Evolutionary conservation across 441 rosid species (phyloP).

Genomic region (Populus hybrid): DNA sequence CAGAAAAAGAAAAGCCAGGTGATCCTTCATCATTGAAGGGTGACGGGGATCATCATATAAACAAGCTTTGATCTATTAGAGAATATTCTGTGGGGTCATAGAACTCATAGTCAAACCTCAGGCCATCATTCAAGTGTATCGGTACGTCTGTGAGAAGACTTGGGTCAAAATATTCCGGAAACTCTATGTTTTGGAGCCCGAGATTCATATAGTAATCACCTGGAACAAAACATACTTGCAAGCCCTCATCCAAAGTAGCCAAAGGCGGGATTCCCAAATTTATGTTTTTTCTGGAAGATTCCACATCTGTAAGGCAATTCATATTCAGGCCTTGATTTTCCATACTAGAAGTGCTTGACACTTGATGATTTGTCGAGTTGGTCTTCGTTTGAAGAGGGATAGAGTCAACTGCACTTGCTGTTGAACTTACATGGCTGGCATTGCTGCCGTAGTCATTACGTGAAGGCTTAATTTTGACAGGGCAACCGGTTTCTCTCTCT

Average conservation of each 20-base stretch:
- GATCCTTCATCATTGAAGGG: slow-evolving; percentile 11
- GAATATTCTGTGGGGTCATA: slow-evolving; percentile 63
- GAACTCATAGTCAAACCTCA: slow-evolving; percentile 59
- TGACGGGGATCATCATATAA: slow-evolving; percentile 48
- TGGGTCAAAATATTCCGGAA: slow-evolving; percentile 41
- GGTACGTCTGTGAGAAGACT: slow-evolving; percentile 46
- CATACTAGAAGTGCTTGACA: slow-evolving; percentile 28
- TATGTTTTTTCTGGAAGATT: slow-evolving; percentile 34
- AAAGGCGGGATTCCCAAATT: slow-evolving; percentile 34
- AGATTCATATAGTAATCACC: slow-evolving; percentile 48
- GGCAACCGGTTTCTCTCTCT: slow-evolving; percentile 23
- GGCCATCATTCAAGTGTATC: slow-evolving; percentile 38
- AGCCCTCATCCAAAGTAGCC: slow-evolving; percentile 43
- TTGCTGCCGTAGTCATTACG: slow-evolving; percentile 28
- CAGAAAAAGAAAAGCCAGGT: slow-evolving; percentile 17
- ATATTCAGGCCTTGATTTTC: slow-evolving; percentile 38
- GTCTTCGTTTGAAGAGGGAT: slow-evolving; percentile 33
- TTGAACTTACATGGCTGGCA: slow-evolving; percentile 24
- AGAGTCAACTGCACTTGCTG: slow-evolving; percentile 23
- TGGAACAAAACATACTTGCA: slow-evolving; percentile 49
- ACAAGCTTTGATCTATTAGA: slow-evolving; percentile 60
- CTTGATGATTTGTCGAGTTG: slow-evolving; percentile 32
- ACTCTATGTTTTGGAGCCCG: slow-evolving; percentile 46
- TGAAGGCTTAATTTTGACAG: slow-evolving; percentile 32
- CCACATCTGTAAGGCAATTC: slow-evolving; percentile 35